phyloP scores from a whole-genome alignment of 768 basidiomycete genomes.

The Phylloporus arenicola region DNA sequence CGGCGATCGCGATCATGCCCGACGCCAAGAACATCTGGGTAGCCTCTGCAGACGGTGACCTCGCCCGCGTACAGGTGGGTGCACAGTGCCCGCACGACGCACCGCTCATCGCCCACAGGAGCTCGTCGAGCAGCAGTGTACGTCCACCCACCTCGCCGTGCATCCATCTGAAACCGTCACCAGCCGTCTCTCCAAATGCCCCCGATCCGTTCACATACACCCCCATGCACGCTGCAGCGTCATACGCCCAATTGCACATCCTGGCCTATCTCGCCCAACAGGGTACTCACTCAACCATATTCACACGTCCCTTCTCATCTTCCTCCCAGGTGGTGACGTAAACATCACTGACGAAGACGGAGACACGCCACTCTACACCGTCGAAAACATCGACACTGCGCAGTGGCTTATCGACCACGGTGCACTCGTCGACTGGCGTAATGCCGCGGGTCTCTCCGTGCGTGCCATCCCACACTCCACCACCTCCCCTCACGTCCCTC shows the following conservation, averaged over 20 bases:
- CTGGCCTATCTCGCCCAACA: slow-evolving; percentile 72
- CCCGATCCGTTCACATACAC: slow-evolving; percentile 76
- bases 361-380: slow-evolving; percentile 89
- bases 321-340: slow-evolving; percentile 68
- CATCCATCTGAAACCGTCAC: background rate
- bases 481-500: slow-evolving; percentile 6
- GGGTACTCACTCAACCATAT: slow-evolving; percentile 39
- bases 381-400: slow-evolving; percentile 77
- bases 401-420: slow-evolving; percentile 75
- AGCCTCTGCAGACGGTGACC: slow-evolving; percentile 86
- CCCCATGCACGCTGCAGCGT: slow-evolving; percentile 93
- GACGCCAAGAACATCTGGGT: slow-evolving; percentile 77
- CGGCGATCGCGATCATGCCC: slow-evolving; percentile 27
- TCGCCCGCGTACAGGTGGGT: slow-evolving; percentile 65
- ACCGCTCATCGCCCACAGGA: slow-evolving; percentile 34
- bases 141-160: slow-evolving; percentile 26
- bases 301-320: background rate
- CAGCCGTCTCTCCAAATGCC: slow-evolving; percentile 63
- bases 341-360: slow-evolving; percentile 83
- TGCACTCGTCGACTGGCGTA: slow-evolving; percentile 55
- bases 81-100: background rate
- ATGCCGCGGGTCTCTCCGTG: slow-evolving; percentile 74
- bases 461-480: slow-evolving; percentile 26
- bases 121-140: slow-evolving; percentile 55
- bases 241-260: slow-evolving; percentile 75